Evolutionary conservation across 495 filamentous ascomycete genomes (phyloP), one percentile per base, ranked within the genome.

Genomic region (Neurospora discreta): DNA sequence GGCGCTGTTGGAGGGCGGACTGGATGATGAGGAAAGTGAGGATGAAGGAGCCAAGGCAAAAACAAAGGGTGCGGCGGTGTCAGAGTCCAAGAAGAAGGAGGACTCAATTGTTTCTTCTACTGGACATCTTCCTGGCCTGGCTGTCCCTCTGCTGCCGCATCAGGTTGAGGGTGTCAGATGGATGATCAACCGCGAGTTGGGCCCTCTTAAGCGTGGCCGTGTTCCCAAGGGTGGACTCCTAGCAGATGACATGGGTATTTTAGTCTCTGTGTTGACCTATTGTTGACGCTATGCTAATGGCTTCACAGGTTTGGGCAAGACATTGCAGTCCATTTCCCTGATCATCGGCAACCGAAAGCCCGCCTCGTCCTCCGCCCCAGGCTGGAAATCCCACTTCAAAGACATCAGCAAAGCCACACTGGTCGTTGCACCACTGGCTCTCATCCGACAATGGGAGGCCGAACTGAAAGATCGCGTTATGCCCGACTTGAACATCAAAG

Each of bases 361-460:
- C 16, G 77, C 79, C 8, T 78, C 84, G 3, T 78, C 79, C 68
- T 81, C 79, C 72, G 81, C 85, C 15, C 52, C 26, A 7, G 79
- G 82, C 16, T 90, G 87, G 77, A 82, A 86, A 70, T 89, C 90
- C 73, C 82, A 93, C 26, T 82, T 87, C 20, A 80, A 87, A 4
- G 83, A 85, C 3, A 79, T 95, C 46, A 91, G 89, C 76, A 93
- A 90, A 75, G 88, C 89, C 11, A 99, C 95, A 0, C 84, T 99
- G 11, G 93, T 99, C 46, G 91, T 99, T 70, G 95, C 95, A n/a
- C 95, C 95, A 18, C 81, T 99, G 38, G 94, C 95, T 23, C 86
- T 99, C 36, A 98, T 99, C 82, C 93, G 95, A 74, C 95, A 99
- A 82, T 99, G 95, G 95, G 95, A 99, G 79, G 84, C 89, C 2